A percentile compares a stretch with the other conserved stretches of the same genome.
phyloP scores from a whole-genome alignment of 2,329 filamentous ascomycete species.

The Xylariaceae sp. region DNA sequence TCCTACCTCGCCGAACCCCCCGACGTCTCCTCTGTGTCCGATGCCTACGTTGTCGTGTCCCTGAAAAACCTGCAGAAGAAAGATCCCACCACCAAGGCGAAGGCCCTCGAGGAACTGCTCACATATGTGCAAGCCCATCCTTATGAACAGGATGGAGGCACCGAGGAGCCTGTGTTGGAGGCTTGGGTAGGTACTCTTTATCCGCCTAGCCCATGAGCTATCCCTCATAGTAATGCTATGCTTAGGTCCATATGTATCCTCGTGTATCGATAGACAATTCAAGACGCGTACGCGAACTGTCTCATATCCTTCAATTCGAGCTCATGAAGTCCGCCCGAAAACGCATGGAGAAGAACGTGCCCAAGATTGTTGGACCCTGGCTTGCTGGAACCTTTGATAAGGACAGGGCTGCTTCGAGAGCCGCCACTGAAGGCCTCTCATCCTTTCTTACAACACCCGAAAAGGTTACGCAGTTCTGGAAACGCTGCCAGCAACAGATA shows the following conservation, averaged over 20 bases:
- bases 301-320: constrained; percentile 66
- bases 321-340: constrained; percentile 63
- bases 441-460: constrained; percentile 73
- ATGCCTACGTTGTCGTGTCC: constrained; percentile 78
- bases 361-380: constrained; percentile 81
- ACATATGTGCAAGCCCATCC: constrained; percentile 52
- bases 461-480: constrained; percentile 72
- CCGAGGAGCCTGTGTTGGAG: constrained; percentile 78
- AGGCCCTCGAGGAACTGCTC: constrained; percentile 81
- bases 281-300: constrained; percentile 78
- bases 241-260: constrained; percentile 76
- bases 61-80: constrained; percentile 93
- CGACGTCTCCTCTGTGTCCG: constrained; percentile 69
- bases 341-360: constrained; percentile 74
- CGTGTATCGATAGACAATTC: constrained; percentile 85
- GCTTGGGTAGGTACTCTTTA: constrained; percentile 61
- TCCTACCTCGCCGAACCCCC: constrained; percentile 86
- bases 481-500: constrained; percentile 72
- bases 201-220: background rate
- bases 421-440: constrained; percentile 71
- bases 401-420: constrained; percentile 67
- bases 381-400: constrained; percentile 82
- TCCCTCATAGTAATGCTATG: constrained; percentile 17
- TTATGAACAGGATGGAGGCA: constrained; percentile 50
- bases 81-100: constrained; percentile 85